Conservation (phyloP, 371 early-diverging fungal species). For the Actinomortierella ambigua region DNA sequence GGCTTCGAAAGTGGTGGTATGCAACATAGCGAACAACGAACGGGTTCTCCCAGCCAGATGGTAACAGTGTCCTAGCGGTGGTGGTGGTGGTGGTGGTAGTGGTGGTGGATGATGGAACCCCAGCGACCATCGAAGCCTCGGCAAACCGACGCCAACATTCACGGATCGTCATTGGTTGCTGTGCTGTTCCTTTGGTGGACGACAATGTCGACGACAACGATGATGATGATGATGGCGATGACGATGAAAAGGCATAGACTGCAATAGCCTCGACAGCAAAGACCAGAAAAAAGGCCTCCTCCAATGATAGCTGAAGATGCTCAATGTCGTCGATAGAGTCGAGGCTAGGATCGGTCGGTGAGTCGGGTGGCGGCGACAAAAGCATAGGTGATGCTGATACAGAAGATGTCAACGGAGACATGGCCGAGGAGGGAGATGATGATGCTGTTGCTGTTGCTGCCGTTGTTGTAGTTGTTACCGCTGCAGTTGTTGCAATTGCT, state of each 20-base stretch:
- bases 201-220: background rate
- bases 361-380: too few relatives aligned
- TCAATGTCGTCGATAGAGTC: constrained; percentile 12
- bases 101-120: constrained; percentile 7
- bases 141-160: constrained; percentile 50
- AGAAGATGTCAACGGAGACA: background rate
- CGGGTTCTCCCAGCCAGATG: constrained; percentile 25
- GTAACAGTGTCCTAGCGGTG: background rate
- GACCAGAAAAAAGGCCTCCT: constrained; percentile 70
- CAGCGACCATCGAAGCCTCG: constrained; percentile 15
- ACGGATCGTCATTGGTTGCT: constrained; percentile 24
- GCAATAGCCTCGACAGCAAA: constrained; percentile 60
- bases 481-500: background rate
- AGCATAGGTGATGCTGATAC: background rate
- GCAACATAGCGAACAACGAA: constrained; percentile 73
- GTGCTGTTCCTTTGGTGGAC: background rate
- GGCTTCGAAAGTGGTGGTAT: constrained; percentile 81
- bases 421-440: background rate
- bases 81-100: background rate
- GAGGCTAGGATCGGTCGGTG: too few relatives aligned
- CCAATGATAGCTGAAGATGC: constrained; percentile 60
- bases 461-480: background rate
- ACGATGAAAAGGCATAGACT: constrained; percentile 35
- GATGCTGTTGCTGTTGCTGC: background rate
- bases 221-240: constrained; percentile 1